These are phyloP conservation scores for Fennellomyces sp. DNA, from an alignment of 371 early-diverging fungal genomes.

Conservation along the genomic window DNA sequence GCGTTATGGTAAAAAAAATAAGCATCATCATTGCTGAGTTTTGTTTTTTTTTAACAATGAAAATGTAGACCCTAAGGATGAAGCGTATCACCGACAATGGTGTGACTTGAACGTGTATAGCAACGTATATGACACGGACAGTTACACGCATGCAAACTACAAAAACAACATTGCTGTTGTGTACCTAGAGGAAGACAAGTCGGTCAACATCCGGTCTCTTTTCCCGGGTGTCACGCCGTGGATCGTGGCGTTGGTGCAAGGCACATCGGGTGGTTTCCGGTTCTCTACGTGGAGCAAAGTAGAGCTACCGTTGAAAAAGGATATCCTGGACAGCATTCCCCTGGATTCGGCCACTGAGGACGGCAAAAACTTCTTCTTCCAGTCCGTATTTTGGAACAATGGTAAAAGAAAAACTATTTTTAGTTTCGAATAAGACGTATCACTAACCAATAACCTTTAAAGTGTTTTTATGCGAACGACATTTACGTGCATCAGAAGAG, in stretches of 20 bases:
- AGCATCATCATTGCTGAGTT: background rate
- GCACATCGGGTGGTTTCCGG: constrained; percentile 39
- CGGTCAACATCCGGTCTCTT: constrained; percentile 9
- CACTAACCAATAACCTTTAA: background rate
- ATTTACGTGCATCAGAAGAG: constrained; percentile 25
- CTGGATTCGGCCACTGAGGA: background rate
- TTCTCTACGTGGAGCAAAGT: constrained; percentile 28
- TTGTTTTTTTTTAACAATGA: background rate
- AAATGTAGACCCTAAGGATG: constrained; percentile 17
- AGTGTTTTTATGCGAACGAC: constrained; percentile 43
- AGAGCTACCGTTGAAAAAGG: background rate
- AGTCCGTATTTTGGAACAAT: constrained; percentile 53
- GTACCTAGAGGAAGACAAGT: constrained; percentile 41
- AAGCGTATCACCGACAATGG: constrained; percentile 31
- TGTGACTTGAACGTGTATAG: constrained; percentile 23
- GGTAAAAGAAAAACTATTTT: constrained; percentile 19
- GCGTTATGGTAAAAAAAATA: constrained; percentile 17
- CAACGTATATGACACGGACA: constrained; percentile 26
- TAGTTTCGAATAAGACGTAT: background rate
- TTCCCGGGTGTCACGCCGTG: constrained; percentile 30
- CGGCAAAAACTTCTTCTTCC: constrained; percentile 32
- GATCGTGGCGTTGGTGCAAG: constrained; percentile 42
- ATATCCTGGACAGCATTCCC: background rate
- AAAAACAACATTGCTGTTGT: constrained; percentile 52
- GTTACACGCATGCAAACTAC: constrained; percentile 27